These are phyloP conservation scores for Cardamine chenopodiifolia DNA, from an alignment of 345 rosid species.

Conservation along the genomic window DNA sequence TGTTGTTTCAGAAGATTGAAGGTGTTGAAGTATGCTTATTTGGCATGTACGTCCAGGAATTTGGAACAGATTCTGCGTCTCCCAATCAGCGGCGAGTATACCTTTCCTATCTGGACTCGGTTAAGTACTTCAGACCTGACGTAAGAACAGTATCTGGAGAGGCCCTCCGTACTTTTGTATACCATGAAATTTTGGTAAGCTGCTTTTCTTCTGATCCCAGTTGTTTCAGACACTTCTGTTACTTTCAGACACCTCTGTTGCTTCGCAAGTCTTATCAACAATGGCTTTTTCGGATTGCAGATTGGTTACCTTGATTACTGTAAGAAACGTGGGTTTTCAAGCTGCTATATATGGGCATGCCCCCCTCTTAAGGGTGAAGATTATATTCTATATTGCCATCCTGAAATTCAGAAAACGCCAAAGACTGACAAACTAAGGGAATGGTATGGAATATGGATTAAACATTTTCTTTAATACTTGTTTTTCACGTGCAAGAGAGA, in stretches of 20 bases:
- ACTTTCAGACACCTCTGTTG: constrained; percentile 15
- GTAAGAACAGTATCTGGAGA: constrained; percentile 90
- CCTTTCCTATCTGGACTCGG: constrained; percentile 95
- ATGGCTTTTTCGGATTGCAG: constrained; percentile 50
- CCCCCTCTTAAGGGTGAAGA: constrained; percentile 99
- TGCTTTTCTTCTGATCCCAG: constrained; percentile 17
- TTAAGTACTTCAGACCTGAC: constrained; percentile 97
- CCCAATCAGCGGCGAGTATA: constrained; percentile 99
- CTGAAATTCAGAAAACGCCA: constrained; percentile 98
- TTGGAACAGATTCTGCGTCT: constrained; percentile 83
- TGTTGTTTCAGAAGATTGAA: constrained; percentile 97
- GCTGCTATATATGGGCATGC: constrained; percentile 99
- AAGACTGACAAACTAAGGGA: constrained; percentile 96
- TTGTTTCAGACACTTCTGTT: constrained; percentile 15
- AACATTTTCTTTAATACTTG: constrained; percentile 14
- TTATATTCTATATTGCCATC: constrained; percentile 95
- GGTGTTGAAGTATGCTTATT: constrained; percentile 99
- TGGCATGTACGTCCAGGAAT: constrained; percentile 99
- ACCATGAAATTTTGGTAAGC: constrained; percentile 94
- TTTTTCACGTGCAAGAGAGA: constrained; percentile 13
- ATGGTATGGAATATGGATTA: constrained; percentile 61
- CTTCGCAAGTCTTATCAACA: constrained; percentile 16
- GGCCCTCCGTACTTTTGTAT: constrained; percentile 96
- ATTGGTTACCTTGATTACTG: constrained; percentile 98
- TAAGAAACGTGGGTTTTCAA: constrained; percentile 96